A percentile compares a stretch with the other conserved stretches of the same genome.
These are phyloP conservation scores for Scheffersomyces titani DNA, from an alignment of 1,139 yeast genomes.

Conservation along the genomic window DNA sequence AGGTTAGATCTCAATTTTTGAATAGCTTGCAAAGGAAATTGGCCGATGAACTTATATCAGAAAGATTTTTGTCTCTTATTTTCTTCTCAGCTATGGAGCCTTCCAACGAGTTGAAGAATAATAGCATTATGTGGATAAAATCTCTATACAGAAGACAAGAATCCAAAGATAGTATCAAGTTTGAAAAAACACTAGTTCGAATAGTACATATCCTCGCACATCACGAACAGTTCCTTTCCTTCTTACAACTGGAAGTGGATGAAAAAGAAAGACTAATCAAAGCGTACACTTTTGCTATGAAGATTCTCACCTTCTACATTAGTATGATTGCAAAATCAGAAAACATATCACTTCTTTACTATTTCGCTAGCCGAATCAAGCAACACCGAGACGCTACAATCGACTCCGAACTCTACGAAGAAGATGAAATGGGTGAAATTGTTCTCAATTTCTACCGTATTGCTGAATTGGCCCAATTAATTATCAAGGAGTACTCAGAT, in stretches of 20 bases:
- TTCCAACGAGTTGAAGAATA: conserved; percentile 44
- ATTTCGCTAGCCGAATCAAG: conserved; percentile 76
- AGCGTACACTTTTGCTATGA: conserved; percentile 54
- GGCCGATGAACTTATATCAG: conserved; percentile 56
- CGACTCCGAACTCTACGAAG: conserved; percentile 35
- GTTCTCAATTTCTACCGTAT: conserved; percentile 56
- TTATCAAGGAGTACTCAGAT: conserved; percentile 60
- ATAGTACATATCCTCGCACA: conserved; percentile 73
- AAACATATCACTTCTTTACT: conserved; percentile 72
- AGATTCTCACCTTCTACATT: conserved; percentile 61
- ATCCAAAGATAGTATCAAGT: conserved; percentile 41
- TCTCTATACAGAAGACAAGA: conserved; percentile 55
- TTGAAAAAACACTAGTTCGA: conserved; percentile 68
- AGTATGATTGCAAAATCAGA: conserved; percentile 63
- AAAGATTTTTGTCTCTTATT: conserved; percentile 63
- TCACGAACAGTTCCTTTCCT: conserved; percentile 64
- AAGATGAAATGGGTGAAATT: conserved; percentile 23
- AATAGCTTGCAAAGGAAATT: conserved; percentile 54
- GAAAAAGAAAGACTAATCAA: conserved; percentile 25
- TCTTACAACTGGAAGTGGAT: conserved; percentile 25
- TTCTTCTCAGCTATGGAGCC: conserved; percentile 83
- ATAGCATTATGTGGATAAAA: conserved; percentile 70
- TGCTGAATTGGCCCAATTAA: conserved; percentile 72
- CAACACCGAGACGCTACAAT: conserved; percentile 67
- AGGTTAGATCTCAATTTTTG: conserved; percentile 59